phyloP scores from a whole-genome alignment of 495 filamentous ascomycete species.

The Penicillium canescens region DNA sequence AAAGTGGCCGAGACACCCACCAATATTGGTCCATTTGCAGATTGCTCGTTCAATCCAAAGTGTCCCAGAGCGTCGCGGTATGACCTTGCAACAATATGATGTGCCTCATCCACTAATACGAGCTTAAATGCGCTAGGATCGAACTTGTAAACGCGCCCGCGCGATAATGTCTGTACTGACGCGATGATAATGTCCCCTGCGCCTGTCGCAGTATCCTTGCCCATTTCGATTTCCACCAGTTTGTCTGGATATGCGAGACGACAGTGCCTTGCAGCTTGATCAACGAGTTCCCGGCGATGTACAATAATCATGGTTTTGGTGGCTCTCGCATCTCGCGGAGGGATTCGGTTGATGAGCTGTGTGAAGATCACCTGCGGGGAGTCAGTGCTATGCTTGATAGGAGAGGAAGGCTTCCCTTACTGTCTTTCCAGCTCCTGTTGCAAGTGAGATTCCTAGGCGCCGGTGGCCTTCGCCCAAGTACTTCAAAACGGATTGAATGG shows the following conservation, averaged over 20 bases:
- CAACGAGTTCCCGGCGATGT: slow-evolving; percentile 91
- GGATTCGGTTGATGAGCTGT: slow-evolving; percentile 81
- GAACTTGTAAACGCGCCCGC: slow-evolving; percentile 76
- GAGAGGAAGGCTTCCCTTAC: slow-evolving; percentile 40
- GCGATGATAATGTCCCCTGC: slow-evolving; percentile 90
- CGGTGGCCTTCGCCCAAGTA: slow-evolving; percentile 73
- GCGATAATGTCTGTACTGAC: slow-evolving; percentile 77
- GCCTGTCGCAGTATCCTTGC: slow-evolving; percentile 68
- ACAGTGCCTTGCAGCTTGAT: slow-evolving; percentile 90
- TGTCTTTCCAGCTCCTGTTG: slow-evolving; percentile 92
- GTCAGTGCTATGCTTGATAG: slow-evolving; percentile 4
- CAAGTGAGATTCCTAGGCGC: slow-evolving; percentile 83
- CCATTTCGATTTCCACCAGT: slow-evolving; percentile 88
- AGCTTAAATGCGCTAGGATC: slow-evolving; percentile 82
- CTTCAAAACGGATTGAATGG: slow-evolving; percentile 80
- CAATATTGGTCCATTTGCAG: slow-evolving; percentile 60
- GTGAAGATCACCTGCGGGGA: slow-evolving; percentile 83
- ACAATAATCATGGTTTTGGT: slow-evolving; percentile 87
- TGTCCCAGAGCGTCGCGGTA: slow-evolving; percentile 74
- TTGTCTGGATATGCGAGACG: slow-evolving; percentile 74
- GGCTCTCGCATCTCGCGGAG: slow-evolving; percentile 53
- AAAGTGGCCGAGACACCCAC: slow-evolving; percentile 95
- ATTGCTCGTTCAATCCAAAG: slow-evolving; percentile 64
- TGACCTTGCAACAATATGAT: slow-evolving; percentile 85
- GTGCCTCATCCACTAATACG: slow-evolving; percentile 94